These are phyloP conservation scores for Ilex asprella DNA, from an alignment of 257 asterid species.

Conservation along the genomic window DNA sequence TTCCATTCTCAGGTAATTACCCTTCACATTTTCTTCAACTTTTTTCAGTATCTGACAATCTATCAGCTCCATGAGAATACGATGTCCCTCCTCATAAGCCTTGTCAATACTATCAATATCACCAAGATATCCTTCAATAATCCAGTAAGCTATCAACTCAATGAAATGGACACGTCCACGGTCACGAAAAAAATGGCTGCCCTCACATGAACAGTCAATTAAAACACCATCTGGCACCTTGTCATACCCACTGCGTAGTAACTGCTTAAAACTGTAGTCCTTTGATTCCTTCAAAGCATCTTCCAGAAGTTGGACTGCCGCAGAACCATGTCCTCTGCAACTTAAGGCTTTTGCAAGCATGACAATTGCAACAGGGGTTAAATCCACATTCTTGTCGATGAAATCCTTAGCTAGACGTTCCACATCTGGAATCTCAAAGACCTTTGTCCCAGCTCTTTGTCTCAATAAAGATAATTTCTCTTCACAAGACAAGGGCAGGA, in stretches of 20 bases:
- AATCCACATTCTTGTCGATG: too few species aligned
- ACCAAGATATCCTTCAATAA: conserved; percentile 41
- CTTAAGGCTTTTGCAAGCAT: too few species aligned
- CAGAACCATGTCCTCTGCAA: too few species aligned
- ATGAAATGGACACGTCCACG: conserved; percentile 20
- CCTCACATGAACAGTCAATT: not conserved
- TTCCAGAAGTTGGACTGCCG: not conserved
- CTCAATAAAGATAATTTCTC: not conserved
- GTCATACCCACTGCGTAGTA: not conserved
- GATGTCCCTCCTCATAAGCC: not conserved
- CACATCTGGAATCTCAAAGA: not conserved
- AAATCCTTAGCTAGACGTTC: not conserved
- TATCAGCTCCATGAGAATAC: conserved; percentile 28
- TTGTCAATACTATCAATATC: conserved; percentile 17
- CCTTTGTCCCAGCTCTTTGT: not conserved
- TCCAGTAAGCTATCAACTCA: conserved; percentile 41
- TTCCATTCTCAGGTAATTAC: not conserved
- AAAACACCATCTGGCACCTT: not conserved
- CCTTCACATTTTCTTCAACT: conserved; percentile 19
- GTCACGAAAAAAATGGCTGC: conserved; percentile 17
- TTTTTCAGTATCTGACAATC: conserved; percentile 28
- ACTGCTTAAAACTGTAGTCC: not conserved
- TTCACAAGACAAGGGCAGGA: conserved; percentile 13
- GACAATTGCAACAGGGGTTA: too few species aligned
- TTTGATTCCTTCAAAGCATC: conserved; percentile 1